Base-by-base conservation (phyloP, 176 grass and related monocot species). In the Avena sativa region DNA sequence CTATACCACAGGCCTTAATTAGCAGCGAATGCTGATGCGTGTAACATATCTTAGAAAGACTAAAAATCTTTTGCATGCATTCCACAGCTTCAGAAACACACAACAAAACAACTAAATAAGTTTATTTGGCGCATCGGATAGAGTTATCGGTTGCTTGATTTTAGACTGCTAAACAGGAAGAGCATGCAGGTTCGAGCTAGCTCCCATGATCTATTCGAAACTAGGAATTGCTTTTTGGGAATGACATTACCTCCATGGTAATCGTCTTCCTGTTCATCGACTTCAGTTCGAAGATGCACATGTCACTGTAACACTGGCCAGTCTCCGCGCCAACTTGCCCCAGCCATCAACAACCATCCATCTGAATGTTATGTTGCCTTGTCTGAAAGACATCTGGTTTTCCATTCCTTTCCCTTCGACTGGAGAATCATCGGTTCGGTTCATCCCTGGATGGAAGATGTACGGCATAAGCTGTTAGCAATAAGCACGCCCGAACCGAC, bases 281-380 rank as follows among this genome's bases (percentile, higher is more conserved):
- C 62, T 68, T 17, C 34, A 86, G 71, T 47, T 90, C 49, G 19
- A 86, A 90, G 23, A 90, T 28, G 28, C 48, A 70, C 15, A 86
- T 71, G 34, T 86, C 68, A 15, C 76, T 58, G 20, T 9, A 20
- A 81, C 16, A 8, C 16, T 86, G 59, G 16, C 79, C 2, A 10
- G 34, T 9, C 3, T 70, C 34, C 12, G 0, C 9, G 68, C 16
- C 0, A 86, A 90, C 1, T 86, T 8, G 0, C 19, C 2, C 78
- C 47, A 90, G 20, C 55, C 76, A 43, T 11, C 5, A 21, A 38
- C 4, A 57, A 78, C 0, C 28, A 57, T 12, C 52, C 16, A 46
- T 12, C 69, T 71, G 38, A n/a, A 5, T 7, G 14, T 34, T 14
- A 6, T 36, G 0, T 6, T 57, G 28, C 16, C 9, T 32, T 78